Evolutionary conservation across 2,329 filamentous ascomycete species (phyloP), one percentile per base, ranked within the genome.

Genomic region (Ambrosiella xylebori): DNA sequence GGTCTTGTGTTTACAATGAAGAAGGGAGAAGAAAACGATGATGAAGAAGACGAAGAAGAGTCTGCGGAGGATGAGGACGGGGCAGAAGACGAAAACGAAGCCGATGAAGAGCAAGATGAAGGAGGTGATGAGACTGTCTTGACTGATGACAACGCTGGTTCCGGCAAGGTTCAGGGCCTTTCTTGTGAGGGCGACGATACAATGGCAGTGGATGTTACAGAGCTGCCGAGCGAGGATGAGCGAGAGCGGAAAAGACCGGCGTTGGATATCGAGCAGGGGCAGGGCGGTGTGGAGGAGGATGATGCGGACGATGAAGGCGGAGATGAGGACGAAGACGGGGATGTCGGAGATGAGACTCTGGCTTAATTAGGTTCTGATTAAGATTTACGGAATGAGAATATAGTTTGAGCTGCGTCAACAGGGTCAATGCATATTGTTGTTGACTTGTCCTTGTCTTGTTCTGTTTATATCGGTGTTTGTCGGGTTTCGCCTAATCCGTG

Each of bases 11-110:
- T 27, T 27, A 27, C 27, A 3, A 27, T 27, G 3, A 27, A 27
- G 27, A 27, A 27, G 4, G 27, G 27, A 27, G 27, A 27, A 27
- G 27, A 71, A 5, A 67, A 66, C 71, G 7, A 72, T 74, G 60
- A 76, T 73, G 73, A 72, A 71, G 64, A 65, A 13, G 60, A 52
- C 6, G 62, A 58, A 8, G 62, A 61, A 2, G 63, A 64, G 45
- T 62, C 63, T 38, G 64, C 63, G n/a, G 65, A 57, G 50, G 63
- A 59, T 56, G 65, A 41, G 58, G 65, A 54, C 62, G 68, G 54
- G 63, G 68, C 40, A 63, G 66, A 57, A 63, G 69, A 54, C 62
- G 69, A 62, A 50, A 65, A 57, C 51, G 64, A 66, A 2, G 63
- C 59, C 5, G 62, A 61, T 3, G 64, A 67, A 2, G 56, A 17